These are phyloP conservation scores for Colletotrichum magnum DNA, from an alignment of 2,329 filamentous ascomycete species.

Conservation along the genomic window DNA sequence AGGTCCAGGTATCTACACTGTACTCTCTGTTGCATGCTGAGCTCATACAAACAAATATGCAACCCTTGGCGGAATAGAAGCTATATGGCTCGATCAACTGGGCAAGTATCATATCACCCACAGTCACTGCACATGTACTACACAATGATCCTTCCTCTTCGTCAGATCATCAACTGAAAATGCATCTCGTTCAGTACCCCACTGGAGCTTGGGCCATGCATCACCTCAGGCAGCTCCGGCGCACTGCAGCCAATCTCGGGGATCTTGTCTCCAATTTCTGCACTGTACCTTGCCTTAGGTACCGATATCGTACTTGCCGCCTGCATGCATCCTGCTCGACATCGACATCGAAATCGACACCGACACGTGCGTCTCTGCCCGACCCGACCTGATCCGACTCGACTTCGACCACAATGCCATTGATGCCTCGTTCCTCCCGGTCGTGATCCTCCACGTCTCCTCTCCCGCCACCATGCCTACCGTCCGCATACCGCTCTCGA, in stretches of 20 bases:
- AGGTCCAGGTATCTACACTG: too few relatives aligned
- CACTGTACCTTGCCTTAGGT: slow-evolving; percentile 9
- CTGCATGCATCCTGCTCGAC: slow-evolving; percentile 39
- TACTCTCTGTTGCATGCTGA: too few relatives aligned
- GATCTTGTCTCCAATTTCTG: slow-evolving; percentile 10
- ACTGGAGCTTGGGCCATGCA: slow-evolving; percentile 21
- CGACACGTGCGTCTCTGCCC: slow-evolving; percentile 33
- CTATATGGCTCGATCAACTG: too few relatives aligned
- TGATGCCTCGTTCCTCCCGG: not conserved
- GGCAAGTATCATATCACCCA: too few relatives aligned
- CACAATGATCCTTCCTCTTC: not conserved
- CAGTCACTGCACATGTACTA: too few relatives aligned
- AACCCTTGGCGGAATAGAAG: too few relatives aligned
- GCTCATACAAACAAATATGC: too few relatives aligned
- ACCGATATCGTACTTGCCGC: not conserved
- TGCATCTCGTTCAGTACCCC: not conserved
- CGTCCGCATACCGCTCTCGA: slow-evolving; percentile 51
- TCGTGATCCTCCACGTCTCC: not conserved
- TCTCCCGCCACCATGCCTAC: slow-evolving; percentile 15
- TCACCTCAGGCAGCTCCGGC: slow-evolving; percentile 1
- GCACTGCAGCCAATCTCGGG: slow-evolving; percentile 5
- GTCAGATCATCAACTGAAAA: not conserved
- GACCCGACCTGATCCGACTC: not conserved
- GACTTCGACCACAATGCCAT: slow-evolving; percentile 1
- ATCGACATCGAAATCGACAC: slow-evolving; percentile 35